Evolutionary conservation across 768 basidiomycete species (phyloP), one percentile per base, ranked within the genome.

Genomic region (Russula sp.): DNA sequence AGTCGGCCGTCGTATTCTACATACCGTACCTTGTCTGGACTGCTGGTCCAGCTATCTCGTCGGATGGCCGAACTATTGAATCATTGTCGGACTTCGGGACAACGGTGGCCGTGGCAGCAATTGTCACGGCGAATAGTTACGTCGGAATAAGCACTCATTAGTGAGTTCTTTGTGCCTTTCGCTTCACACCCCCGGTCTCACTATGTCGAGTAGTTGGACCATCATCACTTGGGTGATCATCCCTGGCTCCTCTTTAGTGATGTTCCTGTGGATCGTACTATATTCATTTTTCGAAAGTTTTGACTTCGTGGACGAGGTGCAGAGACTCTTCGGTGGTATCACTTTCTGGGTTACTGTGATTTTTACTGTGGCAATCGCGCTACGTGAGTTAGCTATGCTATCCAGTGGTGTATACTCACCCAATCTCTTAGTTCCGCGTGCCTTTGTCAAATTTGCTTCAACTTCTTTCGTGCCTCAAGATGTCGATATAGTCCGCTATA

Each of bases 101-200:
- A 5, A 95, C 93, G 0, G 86, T 94, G 11, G 87, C 89, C 5
- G 88, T 91, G 29, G 80, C 89, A 32, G 93, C 92, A 3, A 93
- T 98, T 65, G 81, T 94, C 51, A 77, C 90, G 3, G 95, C 94
- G 3, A 98, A 97, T 70, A 78, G 83, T 51, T 97, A 87, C 69
- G 91, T 98, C 65, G 94, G 93, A 18, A 71, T 97, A 65, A 95
- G 90, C 72, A 94, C 87, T 16, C 77, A 87, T 65, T 96, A 96
- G 86, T 97, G 70, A 78, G 92, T 83, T 34, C 58, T 73, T 61
- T 46, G 61, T 48, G 66, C 55, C 49, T 22, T 11, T 3, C 68
- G 56, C 61, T 57, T 47, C 49, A 11, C 25, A 2, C 16, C 5
- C 39, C n/a, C n/a, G 0, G 16, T 22, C 45, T 69, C 47, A 67